Evolutionary conservation across 179 eudicot species (phyloP), one percentile per base, ranked within the genome.

Genomic region (Patellifolia procumbens): DNA sequence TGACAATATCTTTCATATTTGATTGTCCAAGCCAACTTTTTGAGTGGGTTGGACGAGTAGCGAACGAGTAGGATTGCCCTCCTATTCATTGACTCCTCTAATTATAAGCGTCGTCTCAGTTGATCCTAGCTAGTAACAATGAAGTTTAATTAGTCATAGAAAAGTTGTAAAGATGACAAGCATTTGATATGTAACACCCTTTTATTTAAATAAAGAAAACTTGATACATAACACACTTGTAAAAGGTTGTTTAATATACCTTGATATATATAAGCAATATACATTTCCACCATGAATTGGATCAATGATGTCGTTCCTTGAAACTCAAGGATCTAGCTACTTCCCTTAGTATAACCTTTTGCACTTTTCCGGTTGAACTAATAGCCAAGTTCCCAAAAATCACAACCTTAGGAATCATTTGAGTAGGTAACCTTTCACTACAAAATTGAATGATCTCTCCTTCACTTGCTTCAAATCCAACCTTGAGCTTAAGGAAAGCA

Each of bases 341-440:
- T 77, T 84, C 87, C 80, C 87, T 81, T 13, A 91, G 91, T 37
- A 88, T 72, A 77, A 82, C 86, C 56, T 92, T 92, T 75, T 91
- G 96, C 7, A 84, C 85, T 81, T 92, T 91, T 12, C 96, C 96
- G 0, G 96, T 92, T 0, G 93, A 85, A 12, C 87, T 91, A 68
- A 85, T 83, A 0, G 97, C 96, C 77, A 92, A 74, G 35, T 88
- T 89, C 67, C 82, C 91, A 68, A 91, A 92, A 65, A 89, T 72
- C 7, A 92, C 89, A 12, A 85, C 82, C 42, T 74, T 70, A 10
- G 93, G 97, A n/a, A 86, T 88, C 97, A 89, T 88, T 28, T 83
- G 86, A 76, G 16, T 86, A 0, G 93, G 93, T 76, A 92, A 74
- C 19, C 32, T 74, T 37, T 76, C 82, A 9, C 87, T 62, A 32